phyloP scores from a whole-genome alignment of 768 basidiomycete species.

The Cystofilobasidium ferigula region DNA sequence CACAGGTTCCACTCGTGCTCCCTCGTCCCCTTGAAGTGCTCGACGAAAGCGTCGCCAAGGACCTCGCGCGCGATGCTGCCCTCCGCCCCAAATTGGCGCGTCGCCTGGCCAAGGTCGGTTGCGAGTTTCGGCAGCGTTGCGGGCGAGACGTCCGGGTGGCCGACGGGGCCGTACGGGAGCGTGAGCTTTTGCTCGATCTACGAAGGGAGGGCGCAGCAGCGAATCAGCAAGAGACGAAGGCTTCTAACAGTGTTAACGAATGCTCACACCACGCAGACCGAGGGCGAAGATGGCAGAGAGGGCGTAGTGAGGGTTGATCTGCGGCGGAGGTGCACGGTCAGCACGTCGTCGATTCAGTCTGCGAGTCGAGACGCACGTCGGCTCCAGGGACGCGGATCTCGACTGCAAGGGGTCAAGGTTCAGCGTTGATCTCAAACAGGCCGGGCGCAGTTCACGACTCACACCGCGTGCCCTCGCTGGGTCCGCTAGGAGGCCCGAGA shows the following conservation, averaged over 20 bases:
- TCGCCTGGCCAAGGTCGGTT: conserved; percentile 65
- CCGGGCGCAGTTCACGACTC: neutral
- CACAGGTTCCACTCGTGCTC: conserved; percentile 77
- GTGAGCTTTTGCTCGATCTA: conserved; percentile 58
- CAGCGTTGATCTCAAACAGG: neutral
- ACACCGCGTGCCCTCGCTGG: conserved; percentile 62
- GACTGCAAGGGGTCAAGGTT: conserved; percentile 36
- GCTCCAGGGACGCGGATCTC: conserved; percentile 93
- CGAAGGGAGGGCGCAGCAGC: neutral
- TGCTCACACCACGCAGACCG: conserved; percentile 60
- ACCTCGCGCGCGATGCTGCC: conserved; percentile 75
- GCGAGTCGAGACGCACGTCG: conserved; percentile 75
- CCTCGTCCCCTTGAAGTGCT: conserved; percentile 91
- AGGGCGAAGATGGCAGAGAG: conserved; percentile 76
- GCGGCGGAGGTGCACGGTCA: no score
- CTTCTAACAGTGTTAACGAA: no score
- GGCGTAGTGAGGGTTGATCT: conserved; percentile 73
- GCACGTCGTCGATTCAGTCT: no score
- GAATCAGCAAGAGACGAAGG: neutral
- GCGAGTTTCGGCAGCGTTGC: conserved; percentile 64
- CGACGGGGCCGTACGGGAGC: conserved; percentile 60
- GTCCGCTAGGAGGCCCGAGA: conserved; percentile 79
- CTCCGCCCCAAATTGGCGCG: conserved; percentile 62
- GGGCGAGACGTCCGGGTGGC: conserved; percentile 32
- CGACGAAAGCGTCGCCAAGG: conserved; percentile 80